Conservation (phyloP, 768 basidiomycete species). For the Amanita thiersii region DNA sequence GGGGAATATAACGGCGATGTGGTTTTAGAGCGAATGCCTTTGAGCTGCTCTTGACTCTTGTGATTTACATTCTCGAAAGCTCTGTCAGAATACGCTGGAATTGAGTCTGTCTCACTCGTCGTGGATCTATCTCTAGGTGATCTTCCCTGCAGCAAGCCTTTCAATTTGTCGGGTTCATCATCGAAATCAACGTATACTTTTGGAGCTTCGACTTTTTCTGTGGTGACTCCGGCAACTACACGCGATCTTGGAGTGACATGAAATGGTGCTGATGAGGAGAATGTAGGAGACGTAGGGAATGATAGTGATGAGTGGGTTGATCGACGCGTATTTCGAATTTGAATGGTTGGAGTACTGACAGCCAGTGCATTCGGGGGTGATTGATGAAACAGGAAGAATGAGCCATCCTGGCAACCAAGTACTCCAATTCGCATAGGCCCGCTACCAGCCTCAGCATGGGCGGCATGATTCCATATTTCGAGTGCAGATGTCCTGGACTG, state of each 20-base stretch:
- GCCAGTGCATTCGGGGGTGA: conserved; percentile 10
- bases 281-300: conserved; percentile 23
- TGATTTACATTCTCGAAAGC: conserved; percentile 15
- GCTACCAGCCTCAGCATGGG: conserved; percentile 7
- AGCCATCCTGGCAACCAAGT: conserved; percentile 36
- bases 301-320: conserved; percentile 14
- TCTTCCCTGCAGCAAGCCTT: conserved; percentile 58
- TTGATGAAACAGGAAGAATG: conserved; percentile 31
- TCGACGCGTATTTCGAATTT: conserved; percentile 3
- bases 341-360: conserved; percentile 12
- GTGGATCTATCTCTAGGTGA: conserved; percentile 29
- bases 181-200: conserved; percentile 79
- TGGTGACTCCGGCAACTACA: conserved; percentile 65
- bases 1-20: conserved; percentile 35
- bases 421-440: conserved; percentile 18
- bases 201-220: conserved; percentile 66
- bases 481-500: conserved; percentile 22
- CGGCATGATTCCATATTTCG: conserved; percentile 19
- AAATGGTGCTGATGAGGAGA: conserved; percentile 41
- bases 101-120: conserved; percentile 16
- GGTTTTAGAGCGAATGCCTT: conserved; percentile 36
- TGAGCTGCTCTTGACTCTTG: conserved; percentile 27
- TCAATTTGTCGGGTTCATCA: conserved; percentile 70
- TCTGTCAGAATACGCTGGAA: conserved; percentile 13
- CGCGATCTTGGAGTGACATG: conserved; percentile 47